Conservation (phyloP, 1,284 basidiomycete genomes). For the Mycena sp. region DNA sequence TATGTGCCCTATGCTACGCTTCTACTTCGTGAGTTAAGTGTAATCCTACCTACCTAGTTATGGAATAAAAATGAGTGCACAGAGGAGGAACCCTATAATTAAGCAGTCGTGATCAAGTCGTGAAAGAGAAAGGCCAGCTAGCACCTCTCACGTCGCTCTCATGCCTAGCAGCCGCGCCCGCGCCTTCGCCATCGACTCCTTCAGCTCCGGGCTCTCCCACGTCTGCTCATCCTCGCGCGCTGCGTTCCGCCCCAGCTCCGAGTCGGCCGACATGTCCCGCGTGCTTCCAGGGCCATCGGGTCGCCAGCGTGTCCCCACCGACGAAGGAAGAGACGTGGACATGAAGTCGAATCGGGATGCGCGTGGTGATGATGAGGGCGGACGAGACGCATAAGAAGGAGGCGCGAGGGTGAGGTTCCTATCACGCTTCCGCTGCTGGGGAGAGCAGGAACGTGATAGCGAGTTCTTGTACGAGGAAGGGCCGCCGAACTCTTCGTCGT, state of each 20-base stretch:
- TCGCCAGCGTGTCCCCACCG: constrained; percentile 9
- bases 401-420: constrained; percentile 37
- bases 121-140: constrained; percentile 4
- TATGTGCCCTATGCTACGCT: constrained; percentile 11
- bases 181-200: constrained; percentile 71
- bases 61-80: constrained; percentile 10
- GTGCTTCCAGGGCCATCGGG: constrained; percentile 1
- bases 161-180: constrained; percentile 45
- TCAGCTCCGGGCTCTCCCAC: constrained; percentile 68
- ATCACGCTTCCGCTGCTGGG: constrained; percentile 34
- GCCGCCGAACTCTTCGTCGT: constrained; percentile 22
- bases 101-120: too few relatives aligned
- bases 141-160: constrained; percentile 20
- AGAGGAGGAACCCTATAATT: constrained; percentile 6
- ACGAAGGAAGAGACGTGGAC: constrained; percentile 21
- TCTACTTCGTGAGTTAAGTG: neutral
- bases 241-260: constrained; percentile 25
- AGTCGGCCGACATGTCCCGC: constrained; percentile 42
- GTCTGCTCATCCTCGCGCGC: constrained; percentile 48
- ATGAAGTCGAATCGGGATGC: constrained; percentile 26
- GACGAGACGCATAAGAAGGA: constrained; percentile 40
- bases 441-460: constrained; percentile 31
- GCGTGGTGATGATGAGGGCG: constrained; percentile 31
- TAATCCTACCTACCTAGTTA: constrained; percentile 7
- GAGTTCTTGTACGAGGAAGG: constrained; percentile 35